A percentile compares a stretch with the other conserved stretches of the same genome.
phyloP scores from a whole-genome alignment of 345 rosid genomes.

The Clausena lansium region DNA sequence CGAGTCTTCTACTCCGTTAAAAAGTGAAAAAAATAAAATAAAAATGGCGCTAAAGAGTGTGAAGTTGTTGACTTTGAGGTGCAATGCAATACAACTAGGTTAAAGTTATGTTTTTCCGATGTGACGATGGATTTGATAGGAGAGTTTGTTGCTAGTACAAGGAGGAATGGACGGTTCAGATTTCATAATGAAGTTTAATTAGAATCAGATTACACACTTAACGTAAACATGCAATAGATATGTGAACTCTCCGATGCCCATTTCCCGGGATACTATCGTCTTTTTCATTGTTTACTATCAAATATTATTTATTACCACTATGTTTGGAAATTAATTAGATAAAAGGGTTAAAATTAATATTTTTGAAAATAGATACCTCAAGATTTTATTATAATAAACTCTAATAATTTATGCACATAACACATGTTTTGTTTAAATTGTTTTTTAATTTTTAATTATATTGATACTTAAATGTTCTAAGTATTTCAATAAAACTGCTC shows the following conservation, averaged over 20 bases:
- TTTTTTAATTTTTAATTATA: too few species aligned
- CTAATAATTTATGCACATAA: too few species aligned
- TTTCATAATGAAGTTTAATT: background rate
- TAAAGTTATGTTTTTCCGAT: background rate
- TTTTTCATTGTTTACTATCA: background rate
- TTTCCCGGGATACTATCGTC: background rate
- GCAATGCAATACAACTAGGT: background rate
- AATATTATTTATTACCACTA: background rate
- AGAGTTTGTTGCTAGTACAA: background rate
- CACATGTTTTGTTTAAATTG: too few species aligned
- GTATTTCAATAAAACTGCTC: too few species aligned
- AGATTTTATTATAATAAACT: too few species aligned
- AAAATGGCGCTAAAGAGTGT: conserved; percentile 30
- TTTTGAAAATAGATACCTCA: background rate
- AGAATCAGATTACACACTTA: background rate
- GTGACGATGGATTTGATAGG: background rate
- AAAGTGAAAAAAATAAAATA: conserved; percentile 10
- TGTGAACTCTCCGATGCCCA: background rate
- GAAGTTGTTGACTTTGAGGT: conserved; percentile 21
- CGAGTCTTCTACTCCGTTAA: conserved; percentile 3
- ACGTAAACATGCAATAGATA: background rate
- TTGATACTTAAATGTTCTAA: too few species aligned
- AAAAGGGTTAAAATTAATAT: background rate
- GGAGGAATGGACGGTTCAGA: background rate
- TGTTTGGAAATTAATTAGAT: background rate